Evolutionary conservation across 768 basidiomycete genomes (phyloP).

Genomic region (Lentinula boryana): DNA sequence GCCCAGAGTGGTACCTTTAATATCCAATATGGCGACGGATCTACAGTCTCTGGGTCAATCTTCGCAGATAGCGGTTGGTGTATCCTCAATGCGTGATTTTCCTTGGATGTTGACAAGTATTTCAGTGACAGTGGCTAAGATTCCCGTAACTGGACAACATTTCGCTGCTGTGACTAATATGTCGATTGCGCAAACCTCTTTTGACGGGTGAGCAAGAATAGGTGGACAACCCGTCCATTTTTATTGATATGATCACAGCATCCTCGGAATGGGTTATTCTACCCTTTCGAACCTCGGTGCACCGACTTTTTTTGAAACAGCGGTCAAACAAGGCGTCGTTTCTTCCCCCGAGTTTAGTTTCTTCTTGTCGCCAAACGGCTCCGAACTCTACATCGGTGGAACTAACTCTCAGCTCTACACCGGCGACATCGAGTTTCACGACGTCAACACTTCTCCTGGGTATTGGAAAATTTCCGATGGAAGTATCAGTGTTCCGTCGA

Average conservation of each 20-base stretch:
- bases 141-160: neutral
- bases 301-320: conserved; percentile 34
- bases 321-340: conserved; percentile 25
- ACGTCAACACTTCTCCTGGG: conserved; percentile 14
- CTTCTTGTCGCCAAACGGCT: conserved; percentile 30
- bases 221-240: no score
- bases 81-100: neutral
- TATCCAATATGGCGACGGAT: conserved; percentile 1
- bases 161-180: neutral
- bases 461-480: conserved; percentile 21
- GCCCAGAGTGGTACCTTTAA: neutral
- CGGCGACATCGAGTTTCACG: conserved; percentile 29
- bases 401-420: conserved; percentile 39
- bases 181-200: neutral
- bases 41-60: neutral
- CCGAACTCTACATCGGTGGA: conserved; percentile 50
- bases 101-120: neutral
- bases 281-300: conserved; percentile 23
- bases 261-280: conserved; percentile 31
- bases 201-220: conserved; percentile 1
- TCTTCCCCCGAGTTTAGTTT: conserved; percentile 35
- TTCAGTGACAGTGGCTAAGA: neutral
- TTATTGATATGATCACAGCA: neutral
- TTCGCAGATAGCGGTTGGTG: neutral
- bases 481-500: conserved; percentile 11